Conservation (phyloP, 768 basidiomycete species). For the Suillus lakei region DNA sequence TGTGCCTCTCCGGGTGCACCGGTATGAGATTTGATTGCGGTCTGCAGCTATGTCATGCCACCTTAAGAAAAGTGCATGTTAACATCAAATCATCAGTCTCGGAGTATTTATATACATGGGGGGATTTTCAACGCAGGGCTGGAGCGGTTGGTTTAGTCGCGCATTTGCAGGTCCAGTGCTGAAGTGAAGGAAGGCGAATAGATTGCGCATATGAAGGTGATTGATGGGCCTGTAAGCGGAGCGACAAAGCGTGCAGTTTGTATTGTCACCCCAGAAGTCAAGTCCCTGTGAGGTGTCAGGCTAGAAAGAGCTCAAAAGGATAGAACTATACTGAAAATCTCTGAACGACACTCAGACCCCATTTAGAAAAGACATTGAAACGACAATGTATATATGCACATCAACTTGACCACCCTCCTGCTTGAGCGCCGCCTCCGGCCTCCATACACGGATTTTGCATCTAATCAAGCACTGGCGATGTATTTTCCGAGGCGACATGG, state of each 20-base stretch:
- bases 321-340: not conserved
- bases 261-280: not conserved
- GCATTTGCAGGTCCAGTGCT: not conserved
- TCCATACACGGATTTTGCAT: no score
- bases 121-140: not conserved
- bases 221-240: not conserved
- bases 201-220: not conserved
- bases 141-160: not conserved
- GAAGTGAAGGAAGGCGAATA: not conserved
- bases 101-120: not conserved
- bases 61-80: not conserved
- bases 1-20: conserved; percentile 19
- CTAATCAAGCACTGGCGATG: no score
- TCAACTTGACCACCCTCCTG: no score
- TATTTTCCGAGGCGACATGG: no score
- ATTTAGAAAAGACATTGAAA: no score
- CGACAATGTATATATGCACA: no score
- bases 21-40: not conserved
- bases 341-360: no score
- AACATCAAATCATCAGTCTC: not conserved
- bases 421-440: no score
- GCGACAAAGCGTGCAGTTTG: not conserved
- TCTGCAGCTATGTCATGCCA: not conserved
- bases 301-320: not conserved
- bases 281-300: not conserved